These are phyloP conservation scores for Magnaporthiopsis incrustans DNA, from an alignment of 2,329 filamentous ascomycete genomes.

Conservation along the genomic window DNA sequence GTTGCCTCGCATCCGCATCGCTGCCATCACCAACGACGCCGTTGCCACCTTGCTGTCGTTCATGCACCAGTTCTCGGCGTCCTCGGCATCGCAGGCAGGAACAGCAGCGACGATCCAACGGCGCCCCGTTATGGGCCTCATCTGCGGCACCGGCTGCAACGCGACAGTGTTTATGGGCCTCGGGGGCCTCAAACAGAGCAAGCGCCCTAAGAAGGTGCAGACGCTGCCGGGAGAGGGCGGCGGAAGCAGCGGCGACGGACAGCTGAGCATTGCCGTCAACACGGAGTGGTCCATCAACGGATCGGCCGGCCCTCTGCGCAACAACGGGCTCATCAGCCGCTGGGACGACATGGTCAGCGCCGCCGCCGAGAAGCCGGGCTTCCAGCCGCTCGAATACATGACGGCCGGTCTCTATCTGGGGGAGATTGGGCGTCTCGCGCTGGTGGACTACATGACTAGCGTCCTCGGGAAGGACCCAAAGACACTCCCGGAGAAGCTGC, in stretches of 20 bases:
- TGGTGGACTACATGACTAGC: conserved; percentile 54
- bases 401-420: conserved; percentile 71
- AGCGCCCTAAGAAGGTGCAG: conserved; percentile 43
- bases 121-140: conserved; percentile 59
- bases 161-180: conserved; percentile 68
- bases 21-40: conserved; percentile 74
- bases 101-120: conserved; percentile 1
- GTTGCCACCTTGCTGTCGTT: conserved; percentile 74
- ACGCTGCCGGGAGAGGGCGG: conserved; percentile 37
- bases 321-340: conserved; percentile 54
- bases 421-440: conserved; percentile 64
- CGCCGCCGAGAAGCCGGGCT: conserved; percentile 62
- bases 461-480: conserved; percentile 30
- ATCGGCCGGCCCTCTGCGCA: conserved; percentile 57
- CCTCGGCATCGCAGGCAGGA: conserved; percentile 42
- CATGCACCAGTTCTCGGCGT: conserved; percentile 60
- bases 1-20: conserved; percentile 60
- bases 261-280: conserved; percentile 67
- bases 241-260: conserved; percentile 42
- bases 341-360: conserved; percentile 65
- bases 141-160: conserved; percentile 75
- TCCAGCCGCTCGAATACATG: conserved; percentile 81
- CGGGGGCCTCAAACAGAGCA: conserved; percentile 51
- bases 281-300: conserved; percentile 81
- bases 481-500: conserved; percentile 46